Evolutionary conservation across 768 basidiomycete species (phyloP).

Genomic region (Neoboletus magnificus): DNA sequence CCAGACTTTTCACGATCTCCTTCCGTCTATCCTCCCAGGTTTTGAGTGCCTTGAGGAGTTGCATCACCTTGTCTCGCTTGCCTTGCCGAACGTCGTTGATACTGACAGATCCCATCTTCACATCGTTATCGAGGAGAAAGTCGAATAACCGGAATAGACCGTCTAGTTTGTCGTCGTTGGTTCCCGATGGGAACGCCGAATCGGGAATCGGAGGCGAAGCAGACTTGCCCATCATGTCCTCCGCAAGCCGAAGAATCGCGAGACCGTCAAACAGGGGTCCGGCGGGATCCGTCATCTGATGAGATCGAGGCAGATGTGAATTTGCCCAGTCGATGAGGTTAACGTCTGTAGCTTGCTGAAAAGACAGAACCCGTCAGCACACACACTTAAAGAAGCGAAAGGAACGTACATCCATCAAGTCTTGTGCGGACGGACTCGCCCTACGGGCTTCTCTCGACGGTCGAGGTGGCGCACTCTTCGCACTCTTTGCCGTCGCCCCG

Average conservation of each 20-base stretch:
- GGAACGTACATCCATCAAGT: constrained; percentile 15
- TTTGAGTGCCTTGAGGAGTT: constrained; percentile 74
- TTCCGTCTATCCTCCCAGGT: constrained; percentile 76
- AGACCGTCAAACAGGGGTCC: constrained; percentile 62
- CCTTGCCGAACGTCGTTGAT: constrained; percentile 91
- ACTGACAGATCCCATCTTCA: constrained; percentile 87
- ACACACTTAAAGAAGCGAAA: neutral
- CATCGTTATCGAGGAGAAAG: constrained; percentile 87
- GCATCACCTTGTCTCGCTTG: constrained; percentile 75
- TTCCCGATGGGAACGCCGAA: constrained; percentile 66
- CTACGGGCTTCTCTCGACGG: constrained; percentile 66
- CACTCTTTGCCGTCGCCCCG: constrained; percentile 15
- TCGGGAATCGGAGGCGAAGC: constrained; percentile 72
- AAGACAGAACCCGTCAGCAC: neutral
- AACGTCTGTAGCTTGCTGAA: constrained; percentile 36
- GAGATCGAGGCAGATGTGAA: constrained; percentile 62
- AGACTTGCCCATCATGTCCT: constrained; percentile 67
- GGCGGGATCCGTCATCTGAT: constrained; percentile 50
- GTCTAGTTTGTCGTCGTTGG: constrained; percentile 76
- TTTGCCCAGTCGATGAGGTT: constrained; percentile 89
- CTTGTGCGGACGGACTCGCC: constrained; percentile 30
- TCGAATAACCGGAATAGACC: constrained; percentile 90
- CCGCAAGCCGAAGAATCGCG: constrained; percentile 79
- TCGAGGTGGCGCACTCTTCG: constrained; percentile 49
- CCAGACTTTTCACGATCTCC: constrained; percentile 44